Base-by-base conservation (phyloP, 1,139 yeast species). In the Lodderomyces oxycetoniae region DNA sequence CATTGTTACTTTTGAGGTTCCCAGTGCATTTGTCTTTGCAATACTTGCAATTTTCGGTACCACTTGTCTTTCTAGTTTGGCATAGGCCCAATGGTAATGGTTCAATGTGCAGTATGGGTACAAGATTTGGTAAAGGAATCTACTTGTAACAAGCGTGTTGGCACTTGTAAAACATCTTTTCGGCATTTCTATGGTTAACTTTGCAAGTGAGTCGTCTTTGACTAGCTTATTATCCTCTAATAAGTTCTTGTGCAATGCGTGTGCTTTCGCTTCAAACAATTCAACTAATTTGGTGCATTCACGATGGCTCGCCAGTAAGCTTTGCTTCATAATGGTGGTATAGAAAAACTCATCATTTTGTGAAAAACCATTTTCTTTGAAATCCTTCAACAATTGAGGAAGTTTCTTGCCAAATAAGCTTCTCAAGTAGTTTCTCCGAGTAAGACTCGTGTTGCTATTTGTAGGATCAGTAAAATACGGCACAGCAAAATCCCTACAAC, bases 391-490 rank as follows among this genome's bases (percentile, higher is more conserved):
- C 16, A 36, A 36, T 13, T 28, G 15, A 1, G 68, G 67, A 5
- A 60, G 52, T 20, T 48, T 52, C 8, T 52, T 49, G 20, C 50
- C 49, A n/a, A 67, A 46, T 28, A 59, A 42, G 22, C 56, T 39
- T 24, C 82, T 55, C 7, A 67, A 52, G 20, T 53, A 55, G 45
- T 84, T 84, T 22, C 94, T 59, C 27, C 58, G 49, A 0, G 91
- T 82, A 33, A 80, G 59, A 3, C 46, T 41, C 1, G 65, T 51
- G 43, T 82, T 82, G 4, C 48, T 46, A 45, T 85, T 85, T 0
- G 91, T 78, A 2, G 59, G 49, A 49, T 85, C 95, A 45, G 82
- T 88, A 37, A 77, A 75, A 89, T 91, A 84, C 0, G 40, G 34
- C 1, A 83, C 47, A 1, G 46, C 38, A 21, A 66, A 51, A 0